Conservation (phyloP, 176 grass and related monocot genomes). For the Zoysia pacifica region DNA sequence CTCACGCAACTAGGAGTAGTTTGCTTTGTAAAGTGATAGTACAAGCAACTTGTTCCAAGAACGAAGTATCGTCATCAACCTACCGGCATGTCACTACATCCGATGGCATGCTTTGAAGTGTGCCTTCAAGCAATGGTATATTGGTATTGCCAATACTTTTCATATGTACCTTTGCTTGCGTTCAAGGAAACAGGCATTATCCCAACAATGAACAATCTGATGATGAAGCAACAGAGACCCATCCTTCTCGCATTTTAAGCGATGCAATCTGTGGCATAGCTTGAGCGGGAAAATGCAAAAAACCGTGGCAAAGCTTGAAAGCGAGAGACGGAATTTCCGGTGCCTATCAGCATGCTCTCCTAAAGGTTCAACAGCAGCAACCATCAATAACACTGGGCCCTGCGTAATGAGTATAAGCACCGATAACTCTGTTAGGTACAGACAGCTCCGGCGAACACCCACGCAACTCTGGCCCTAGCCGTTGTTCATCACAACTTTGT, state of each 20-base stretch:
- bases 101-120: background rate
- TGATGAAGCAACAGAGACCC: background rate
- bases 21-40: background rate
- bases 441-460: slow-evolving; percentile 13
- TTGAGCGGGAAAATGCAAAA: background rate
- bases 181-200: background rate
- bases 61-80: background rate
- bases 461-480: background rate
- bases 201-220: background rate
- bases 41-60: background rate
- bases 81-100: background rate
- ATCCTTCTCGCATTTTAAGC: background rate
- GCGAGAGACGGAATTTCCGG: background rate
- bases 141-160: background rate
- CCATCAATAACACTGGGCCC: background rate
- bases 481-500: too few relatives aligned
- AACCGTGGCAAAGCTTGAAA: background rate
- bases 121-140: background rate
- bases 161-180: background rate
- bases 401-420: background rate
- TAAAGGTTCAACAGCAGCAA: background rate
- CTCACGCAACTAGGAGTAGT: background rate
- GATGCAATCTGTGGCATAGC: background rate
- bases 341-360: background rate
- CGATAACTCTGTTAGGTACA: background rate